A percentile compares a stretch with the other conserved stretches of the same genome.
Conservation (phyloP, 768 basidiomycete genomes). For the Phallus indusiatus region DNA sequence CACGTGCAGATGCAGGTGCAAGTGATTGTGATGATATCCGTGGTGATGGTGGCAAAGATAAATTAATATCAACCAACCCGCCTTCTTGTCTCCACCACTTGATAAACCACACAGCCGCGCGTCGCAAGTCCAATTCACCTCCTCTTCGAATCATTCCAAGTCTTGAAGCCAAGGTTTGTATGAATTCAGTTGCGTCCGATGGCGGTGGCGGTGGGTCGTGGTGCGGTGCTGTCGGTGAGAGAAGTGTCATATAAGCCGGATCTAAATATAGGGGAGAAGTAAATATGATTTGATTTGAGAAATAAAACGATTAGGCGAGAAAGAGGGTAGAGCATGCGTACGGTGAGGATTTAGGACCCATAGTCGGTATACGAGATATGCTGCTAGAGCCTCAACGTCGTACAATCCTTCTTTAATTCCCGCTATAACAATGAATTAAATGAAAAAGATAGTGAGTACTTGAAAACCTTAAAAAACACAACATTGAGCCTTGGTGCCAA, state of each 20-base stretch:
- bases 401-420: conserved; percentile 93
- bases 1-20: conserved; percentile 1
- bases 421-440: conserved; percentile 42
- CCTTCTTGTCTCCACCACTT: conserved; percentile 82
- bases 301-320: no score
- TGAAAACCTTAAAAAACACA: no score
- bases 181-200: conserved; percentile 52
- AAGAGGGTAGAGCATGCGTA: conserved; percentile 32
- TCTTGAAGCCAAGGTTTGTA: conserved; percentile 57
- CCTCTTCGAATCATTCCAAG: conserved; percentile 80
- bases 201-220: conserved; percentile 20
- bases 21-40: background rate
- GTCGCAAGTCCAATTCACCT: conserved; percentile 55
- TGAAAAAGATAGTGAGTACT: conserved; percentile 11
- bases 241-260: conserved; percentile 59
- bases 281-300: background rate
- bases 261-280: conserved; percentile 28
- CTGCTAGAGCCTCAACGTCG: conserved; percentile 72
- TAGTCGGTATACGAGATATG: conserved; percentile 79
- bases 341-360: conserved; percentile 67
- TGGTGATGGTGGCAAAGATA: conserved; percentile 22
- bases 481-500: no score
- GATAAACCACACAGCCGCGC: conserved; percentile 76
- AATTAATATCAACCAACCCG: conserved; percentile 42
- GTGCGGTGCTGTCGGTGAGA: conserved; percentile 45